Base-by-base conservation (phyloP, 345 rosid genomes). In the Toxicodendron radicans region DNA sequence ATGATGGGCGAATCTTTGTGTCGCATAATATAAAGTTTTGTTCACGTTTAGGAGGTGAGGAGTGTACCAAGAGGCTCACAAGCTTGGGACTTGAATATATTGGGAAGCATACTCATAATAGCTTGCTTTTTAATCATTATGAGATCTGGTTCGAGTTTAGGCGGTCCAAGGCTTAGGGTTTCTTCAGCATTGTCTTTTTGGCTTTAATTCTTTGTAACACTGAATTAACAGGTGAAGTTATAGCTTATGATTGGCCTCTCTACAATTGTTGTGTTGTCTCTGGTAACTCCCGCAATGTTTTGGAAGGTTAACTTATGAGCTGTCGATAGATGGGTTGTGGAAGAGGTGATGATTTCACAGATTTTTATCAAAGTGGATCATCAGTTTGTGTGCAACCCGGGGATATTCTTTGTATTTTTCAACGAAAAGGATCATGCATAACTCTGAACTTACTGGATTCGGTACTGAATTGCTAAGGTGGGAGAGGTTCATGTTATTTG, bases 21-120 rank as follows among this genome's bases (percentile, higher is more conserved):
- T 95, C 98, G 0, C 99, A 93, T 83, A 93, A 93, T 56, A 83
- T 93, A 18, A 96, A 96, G 87, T 96, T 96, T 70, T 95, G 97
- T 54, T 90, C 97, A 0, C 76, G 97, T 70, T 78, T 91, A 64
- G 97, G 99, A 60, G 87, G 89, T 58, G 94, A 87, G 21, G 90
- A 86, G 79, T 96, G 99, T 79, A 73, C 86, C 0, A 82, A 85
- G 91, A 90, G 85, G 87, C 86, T 96, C 18, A 43, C 78, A 23
- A 86, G 86, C 78, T 80, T 92, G 82, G 99, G 97, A 75, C 93
- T 96, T 3, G 87, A 90, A 83, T 89, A 88, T 81, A 56, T 89
- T 52, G 89, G 90, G 2, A 96, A 89, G 83, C 91, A 83, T 46
- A 86, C 94, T 5, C 97, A 93, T 71, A 97, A 93, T 63, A 93